A percentile compares a stretch with the other conserved stretches of the same genome.
These are phyloP conservation scores for Chytriomyces sp. DNA, from an alignment of 192 early-diverging fungal genomes.

Conservation along the genomic window DNA sequence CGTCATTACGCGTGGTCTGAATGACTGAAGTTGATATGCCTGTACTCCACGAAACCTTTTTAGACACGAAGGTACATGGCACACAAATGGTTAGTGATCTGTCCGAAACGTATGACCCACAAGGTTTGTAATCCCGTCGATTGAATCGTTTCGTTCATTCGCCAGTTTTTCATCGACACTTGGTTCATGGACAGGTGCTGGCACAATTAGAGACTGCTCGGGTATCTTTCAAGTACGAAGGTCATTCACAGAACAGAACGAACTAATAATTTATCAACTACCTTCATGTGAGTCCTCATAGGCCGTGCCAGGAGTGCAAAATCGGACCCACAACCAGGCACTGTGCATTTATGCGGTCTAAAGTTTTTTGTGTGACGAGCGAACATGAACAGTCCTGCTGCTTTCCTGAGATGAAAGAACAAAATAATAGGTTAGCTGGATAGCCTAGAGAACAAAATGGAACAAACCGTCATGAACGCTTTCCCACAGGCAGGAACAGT, in stretches of 20 bases:
- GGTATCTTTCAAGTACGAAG: no score
- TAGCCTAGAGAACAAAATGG: conserved; percentile 25
- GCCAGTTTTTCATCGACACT: neutral
- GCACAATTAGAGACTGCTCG: neutral
- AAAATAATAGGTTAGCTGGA: neutral
- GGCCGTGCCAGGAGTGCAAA: conserved; percentile 6
- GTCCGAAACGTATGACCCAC: neutral
- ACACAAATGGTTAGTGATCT: neutral
- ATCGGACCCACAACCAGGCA: neutral
- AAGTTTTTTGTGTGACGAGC: conserved; percentile 42
- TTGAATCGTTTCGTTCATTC: neutral
- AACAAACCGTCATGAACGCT: conserved; percentile 43
- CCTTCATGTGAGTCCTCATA: neutral
- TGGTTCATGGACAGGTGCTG: neutral
- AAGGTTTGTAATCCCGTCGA: neutral
- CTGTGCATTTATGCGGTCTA: conserved; percentile 19
- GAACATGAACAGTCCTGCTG: conserved; percentile 33
- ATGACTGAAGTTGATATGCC: neutral
- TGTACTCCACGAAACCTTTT: neutral
- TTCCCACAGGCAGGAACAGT: conserved; percentile 44
- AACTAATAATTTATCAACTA: no score
- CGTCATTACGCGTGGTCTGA: neutral
- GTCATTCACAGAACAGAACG: no score
- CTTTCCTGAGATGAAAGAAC: neutral
- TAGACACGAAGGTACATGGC: neutral